Percentiles rank a stretch among this genome's conserved stretches.
Conservation (phyloP, 139 green algal species). For the Trebouxia sp. region DNA sequence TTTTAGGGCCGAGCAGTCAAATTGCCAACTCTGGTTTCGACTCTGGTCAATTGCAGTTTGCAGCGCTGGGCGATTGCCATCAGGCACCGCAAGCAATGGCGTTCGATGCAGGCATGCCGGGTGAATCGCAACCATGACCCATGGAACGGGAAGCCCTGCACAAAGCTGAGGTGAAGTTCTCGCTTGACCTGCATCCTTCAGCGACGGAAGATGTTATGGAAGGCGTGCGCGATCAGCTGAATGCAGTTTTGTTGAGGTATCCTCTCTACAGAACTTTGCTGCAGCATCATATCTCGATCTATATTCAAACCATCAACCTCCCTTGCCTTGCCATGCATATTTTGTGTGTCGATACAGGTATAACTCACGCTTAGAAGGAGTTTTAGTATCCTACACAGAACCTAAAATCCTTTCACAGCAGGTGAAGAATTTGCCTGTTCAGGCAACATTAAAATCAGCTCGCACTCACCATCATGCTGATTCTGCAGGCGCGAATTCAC, state of each 20-base stretch:
- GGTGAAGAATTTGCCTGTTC: too few relatives aligned
- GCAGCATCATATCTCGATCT: too few relatives aligned
- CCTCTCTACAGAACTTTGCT: not conserved
- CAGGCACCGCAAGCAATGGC: not conserved
- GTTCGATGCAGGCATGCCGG: not conserved
- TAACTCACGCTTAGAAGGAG: not conserved
- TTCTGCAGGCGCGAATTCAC: conserved; percentile 46
- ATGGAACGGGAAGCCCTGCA: conserved; percentile 9
- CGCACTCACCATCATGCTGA: not conserved
- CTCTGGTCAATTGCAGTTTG: conserved; percentile 4
- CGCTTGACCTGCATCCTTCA: conserved; percentile 17
- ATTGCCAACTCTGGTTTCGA: conserved; percentile 25
- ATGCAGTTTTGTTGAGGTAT: conserved; percentile 23
- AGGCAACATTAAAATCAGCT: too few relatives aligned
- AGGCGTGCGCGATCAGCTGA: conserved; percentile 11
- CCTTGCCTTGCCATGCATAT: too few relatives aligned
- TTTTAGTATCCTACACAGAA: conserved; percentile 13
- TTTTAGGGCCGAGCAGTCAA: conserved; percentile 1
- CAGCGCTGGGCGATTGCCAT: too few relatives aligned
- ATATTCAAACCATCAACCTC: too few relatives aligned
- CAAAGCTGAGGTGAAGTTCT: not conserved
- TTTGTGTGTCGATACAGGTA: not conserved
- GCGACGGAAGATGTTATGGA: conserved; percentile 8
- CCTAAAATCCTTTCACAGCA: conserved; percentile 2
- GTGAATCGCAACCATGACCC: not conserved